Evolutionary conservation across 2,329 filamentous ascomycete genomes (phyloP).

Genomic region (Microsporum ferrugineum): DNA sequence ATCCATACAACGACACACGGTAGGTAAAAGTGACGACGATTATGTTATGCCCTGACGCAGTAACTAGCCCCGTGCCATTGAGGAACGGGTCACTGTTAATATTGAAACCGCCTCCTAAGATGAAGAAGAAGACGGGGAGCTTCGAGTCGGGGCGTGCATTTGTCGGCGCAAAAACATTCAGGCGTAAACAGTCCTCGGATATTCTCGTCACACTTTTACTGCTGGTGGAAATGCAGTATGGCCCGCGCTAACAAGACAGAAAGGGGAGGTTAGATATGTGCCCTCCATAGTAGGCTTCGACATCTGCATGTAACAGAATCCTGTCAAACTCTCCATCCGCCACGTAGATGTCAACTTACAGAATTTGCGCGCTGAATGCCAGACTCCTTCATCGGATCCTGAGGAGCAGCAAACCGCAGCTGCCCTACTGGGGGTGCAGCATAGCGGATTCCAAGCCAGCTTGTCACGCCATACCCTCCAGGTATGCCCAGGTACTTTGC

Average conservation of each 20-base stretch:
- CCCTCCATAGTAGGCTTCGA: neutral
- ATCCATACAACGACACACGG: conserved; percentile 62
- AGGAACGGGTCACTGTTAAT: conserved; percentile 47
- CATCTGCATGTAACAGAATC: neutral
- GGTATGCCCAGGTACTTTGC: conserved; percentile 51
- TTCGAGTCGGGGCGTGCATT: conserved; percentile 30
- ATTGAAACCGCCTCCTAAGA: conserved; percentile 54
- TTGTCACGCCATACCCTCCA: conserved; percentile 29
- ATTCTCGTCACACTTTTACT: conserved; percentile 47
- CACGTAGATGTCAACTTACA: conserved; percentile 30
- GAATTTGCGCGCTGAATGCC: conserved; percentile 44
- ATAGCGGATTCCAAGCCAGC: conserved; percentile 15
- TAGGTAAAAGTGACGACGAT: conserved; percentile 66
- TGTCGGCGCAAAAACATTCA: conserved; percentile 33
- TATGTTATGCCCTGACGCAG: conserved; percentile 48
- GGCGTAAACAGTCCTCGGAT: conserved; percentile 33
- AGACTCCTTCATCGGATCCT: conserved; percentile 44
- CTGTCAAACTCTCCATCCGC: neutral
- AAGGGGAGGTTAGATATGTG: neutral
- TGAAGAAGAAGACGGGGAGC: conserved; percentile 54
- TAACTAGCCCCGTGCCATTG: conserved; percentile 51
- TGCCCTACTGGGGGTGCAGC: conserved; percentile 10
- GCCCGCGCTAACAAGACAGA: conserved; percentile 25
- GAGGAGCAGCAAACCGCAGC: conserved; percentile 16
- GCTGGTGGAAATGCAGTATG: conserved; percentile 55